Conservation (phyloP, 148 eudicot species). For the Pharnaceum exiguum region DNA sequence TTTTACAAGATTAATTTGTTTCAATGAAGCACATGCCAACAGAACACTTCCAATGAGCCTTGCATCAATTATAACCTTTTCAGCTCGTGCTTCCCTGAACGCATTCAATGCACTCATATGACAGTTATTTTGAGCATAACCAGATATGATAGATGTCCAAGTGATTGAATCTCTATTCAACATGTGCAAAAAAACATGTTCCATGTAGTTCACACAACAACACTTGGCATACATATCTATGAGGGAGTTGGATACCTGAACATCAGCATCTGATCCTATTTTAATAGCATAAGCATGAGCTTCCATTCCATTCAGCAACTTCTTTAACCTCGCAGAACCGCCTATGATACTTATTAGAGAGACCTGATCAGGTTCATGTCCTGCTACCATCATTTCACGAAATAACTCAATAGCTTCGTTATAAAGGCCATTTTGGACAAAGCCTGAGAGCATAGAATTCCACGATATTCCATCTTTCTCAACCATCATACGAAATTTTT, state of each 20-base stretch:
- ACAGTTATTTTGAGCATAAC: slow-evolving; percentile 49
- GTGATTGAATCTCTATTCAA: slow-evolving; percentile 51
- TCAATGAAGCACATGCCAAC: slow-evolving; percentile 61
- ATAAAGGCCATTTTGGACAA: slow-evolving; percentile 56
- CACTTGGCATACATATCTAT: slow-evolving; percentile 86
- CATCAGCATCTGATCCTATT: slow-evolving; percentile 43
- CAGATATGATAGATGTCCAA: slow-evolving; percentile 74
- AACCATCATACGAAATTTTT: slow-evolving; percentile 35
- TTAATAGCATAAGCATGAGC: slow-evolving; percentile 77
- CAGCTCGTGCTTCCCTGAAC: slow-evolving; percentile 44
- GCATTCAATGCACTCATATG: slow-evolving; percentile 47
- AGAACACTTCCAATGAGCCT: slow-evolving; percentile 74
- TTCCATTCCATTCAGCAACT: slow-evolving; percentile 65
- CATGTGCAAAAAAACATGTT: slow-evolving; percentile 48
- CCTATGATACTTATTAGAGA: slow-evolving; percentile 60
- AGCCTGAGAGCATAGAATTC: slow-evolving; percentile 77
- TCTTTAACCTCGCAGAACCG: slow-evolving; percentile 50
- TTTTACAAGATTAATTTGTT: slow-evolving; percentile 48
- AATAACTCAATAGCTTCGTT: slow-evolving; percentile 44
- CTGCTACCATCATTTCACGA: slow-evolving; percentile 36
- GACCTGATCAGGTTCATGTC: slow-evolving; percentile 53
- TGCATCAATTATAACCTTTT: slow-evolving; percentile 38
- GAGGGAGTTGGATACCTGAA: slow-evolving; percentile 69
- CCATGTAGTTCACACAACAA: slow-evolving; percentile 38
- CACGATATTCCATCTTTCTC: slow-evolving; percentile 61